Base-by-base conservation (phyloP, 345 rosid species). In the Corymbia maculata region DNA sequence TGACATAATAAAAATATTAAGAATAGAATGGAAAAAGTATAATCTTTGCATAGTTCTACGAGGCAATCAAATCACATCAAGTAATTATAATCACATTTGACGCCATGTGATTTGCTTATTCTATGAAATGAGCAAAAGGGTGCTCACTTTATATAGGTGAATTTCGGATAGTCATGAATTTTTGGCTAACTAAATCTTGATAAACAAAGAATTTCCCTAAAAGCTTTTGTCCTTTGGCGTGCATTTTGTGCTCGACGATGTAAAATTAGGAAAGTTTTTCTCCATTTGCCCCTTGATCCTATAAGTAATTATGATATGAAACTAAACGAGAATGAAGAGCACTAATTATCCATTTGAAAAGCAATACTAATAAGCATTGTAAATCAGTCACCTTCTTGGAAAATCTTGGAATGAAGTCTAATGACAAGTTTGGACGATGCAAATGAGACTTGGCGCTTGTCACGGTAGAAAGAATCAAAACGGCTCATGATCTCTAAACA, bases 1-100 rank as follows among this genome's bases (percentile, higher is more conserved):
- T 55, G 24, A 0, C 1, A 4, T 2, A 21, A 55, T 55, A 8
- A 55, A 21, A 55, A 1, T 0, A 12, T 55, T 55, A 8, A 22
- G 0, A 21, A 55, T 0, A 0, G 0, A 55, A 55, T 55, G 12
- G 21, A 21, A 55, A 8, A 55, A 22, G 1, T 6, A 0, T 22
- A 55, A 55, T 22, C 28, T 55, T 55, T 55, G 61, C 28, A 55
- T 55, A 21, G 42, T 36, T 36, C 4, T 36, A 36, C 42, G 42
- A 36, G 42, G 42, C 42, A 55, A 55, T 55, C 22, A 22, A 55
- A 1, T 22, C 28, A 55, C 6, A 1, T 55, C 6, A 1, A 1
- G 28, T 22, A 0, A 55, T 55, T 55, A 1, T 55, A 36, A 4
- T 36, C 42, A 36, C 42, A 36, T 36, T 36, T 36, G 42, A 36